phyloP scores from a whole-genome alignment of 2,329 filamentous ascomycete species.

The Fusarium secorum region DNA sequence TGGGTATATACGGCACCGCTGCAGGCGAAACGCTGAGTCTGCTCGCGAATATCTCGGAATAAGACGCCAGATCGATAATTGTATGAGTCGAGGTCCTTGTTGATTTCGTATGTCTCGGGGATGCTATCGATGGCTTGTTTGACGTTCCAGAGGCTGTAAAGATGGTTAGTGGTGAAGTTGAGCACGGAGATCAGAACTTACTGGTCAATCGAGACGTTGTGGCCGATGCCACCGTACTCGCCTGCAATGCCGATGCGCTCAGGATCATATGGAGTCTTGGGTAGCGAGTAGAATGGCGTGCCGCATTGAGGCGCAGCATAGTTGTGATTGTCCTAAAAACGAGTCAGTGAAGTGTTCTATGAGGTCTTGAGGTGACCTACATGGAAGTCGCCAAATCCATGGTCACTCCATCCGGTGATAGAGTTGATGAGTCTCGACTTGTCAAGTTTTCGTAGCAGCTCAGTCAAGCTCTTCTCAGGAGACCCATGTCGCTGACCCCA shows the following conservation, averaged over 20 bases:
- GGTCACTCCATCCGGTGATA: constrained; percentile 72
- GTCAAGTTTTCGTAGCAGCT: constrained; percentile 64
- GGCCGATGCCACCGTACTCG: constrained; percentile 74
- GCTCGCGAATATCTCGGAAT: constrained; percentile 67
- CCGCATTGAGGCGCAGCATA: constrained; percentile 77
- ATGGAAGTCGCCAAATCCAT: constrained; percentile 70
- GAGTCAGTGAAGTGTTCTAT: not conserved
- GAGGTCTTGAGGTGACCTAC: not conserved
- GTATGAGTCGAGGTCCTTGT: constrained; percentile 64
- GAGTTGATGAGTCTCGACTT: constrained; percentile 70
- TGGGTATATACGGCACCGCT: constrained; percentile 76
- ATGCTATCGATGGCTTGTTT: constrained; percentile 65
- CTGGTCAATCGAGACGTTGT: constrained; percentile 66
- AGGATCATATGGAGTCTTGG: constrained; percentile 63
- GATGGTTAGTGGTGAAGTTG: not conserved
- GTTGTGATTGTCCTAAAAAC: constrained; percentile 68
- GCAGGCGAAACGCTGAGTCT: constrained; percentile 68
- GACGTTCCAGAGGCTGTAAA: constrained; percentile 69
- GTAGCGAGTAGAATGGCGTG: constrained; percentile 69
- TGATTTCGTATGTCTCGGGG: constrained; percentile 73
- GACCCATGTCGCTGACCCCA: constrained; percentile 23
- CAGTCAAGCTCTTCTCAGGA: constrained; percentile 62
- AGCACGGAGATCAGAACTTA: rapidly evolving
- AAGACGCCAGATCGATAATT: constrained; percentile 71
- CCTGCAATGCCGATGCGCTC: constrained; percentile 72